A percentile compares a stretch with the other conserved stretches of the same genome.
Conservation (phyloP, 148 eudicot species). For the Spergularia bocconei region DNA sequence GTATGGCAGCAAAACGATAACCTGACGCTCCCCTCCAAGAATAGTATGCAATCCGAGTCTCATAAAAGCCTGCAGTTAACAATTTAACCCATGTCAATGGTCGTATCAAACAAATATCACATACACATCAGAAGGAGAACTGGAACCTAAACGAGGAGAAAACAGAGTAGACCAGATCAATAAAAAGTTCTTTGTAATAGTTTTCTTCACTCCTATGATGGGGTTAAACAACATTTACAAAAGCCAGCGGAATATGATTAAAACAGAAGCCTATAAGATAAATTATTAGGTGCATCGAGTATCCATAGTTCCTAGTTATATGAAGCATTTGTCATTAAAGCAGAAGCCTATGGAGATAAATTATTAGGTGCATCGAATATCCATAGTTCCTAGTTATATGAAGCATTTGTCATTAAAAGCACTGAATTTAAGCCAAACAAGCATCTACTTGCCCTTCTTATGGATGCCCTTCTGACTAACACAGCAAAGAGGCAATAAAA, state of each 20-base stretch:
- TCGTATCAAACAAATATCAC: background rate
- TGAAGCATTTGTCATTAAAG: no score
- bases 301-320: no score
- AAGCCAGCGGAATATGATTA: no score
- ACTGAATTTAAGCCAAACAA: background rate
- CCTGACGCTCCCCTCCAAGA: constrained; percentile 98
- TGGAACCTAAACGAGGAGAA: no score
- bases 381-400: no score
- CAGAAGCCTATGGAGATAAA: no score
- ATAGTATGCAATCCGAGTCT: constrained; percentile 91
- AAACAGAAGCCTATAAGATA: no score
- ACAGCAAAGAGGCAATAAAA: background rate
- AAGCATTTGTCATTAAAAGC: no score
- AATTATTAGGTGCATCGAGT: no score
- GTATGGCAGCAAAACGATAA: constrained; percentile 81
- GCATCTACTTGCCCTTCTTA: background rate
- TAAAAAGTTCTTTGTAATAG: background rate
- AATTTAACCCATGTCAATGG: constrained; percentile 15
- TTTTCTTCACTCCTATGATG: background rate
- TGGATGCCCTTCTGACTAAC: background rate
- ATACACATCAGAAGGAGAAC: no score
- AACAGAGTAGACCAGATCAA: background rate
- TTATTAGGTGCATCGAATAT: no score
- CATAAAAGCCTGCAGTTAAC: constrained; percentile 75
- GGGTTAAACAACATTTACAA: background rate